phyloP scores from a whole-genome alignment of 2,329 filamentous ascomycete species.

The Colletotrichum truncatum region DNA sequence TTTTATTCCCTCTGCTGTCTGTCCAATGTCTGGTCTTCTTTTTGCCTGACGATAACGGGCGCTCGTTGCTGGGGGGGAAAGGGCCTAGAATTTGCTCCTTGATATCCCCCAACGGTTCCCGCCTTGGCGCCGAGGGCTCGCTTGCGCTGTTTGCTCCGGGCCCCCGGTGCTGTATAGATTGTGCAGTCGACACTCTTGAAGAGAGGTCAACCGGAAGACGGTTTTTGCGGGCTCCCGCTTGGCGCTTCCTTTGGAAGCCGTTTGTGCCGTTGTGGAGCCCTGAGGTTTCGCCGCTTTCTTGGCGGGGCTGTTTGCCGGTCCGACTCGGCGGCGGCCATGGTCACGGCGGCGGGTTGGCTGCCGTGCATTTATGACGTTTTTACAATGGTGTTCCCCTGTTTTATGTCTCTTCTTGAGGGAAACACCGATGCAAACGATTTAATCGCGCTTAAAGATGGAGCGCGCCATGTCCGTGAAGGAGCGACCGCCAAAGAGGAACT shows the following conservation, averaged over 20 bases:
- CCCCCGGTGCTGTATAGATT: no score
- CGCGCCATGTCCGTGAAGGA: conserved; percentile 54
- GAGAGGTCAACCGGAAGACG: background rate
- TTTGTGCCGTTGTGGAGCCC: background rate
- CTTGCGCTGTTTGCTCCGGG: no score
- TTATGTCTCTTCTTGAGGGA: background rate
- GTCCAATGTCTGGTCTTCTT: background rate
- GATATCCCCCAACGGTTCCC: no score
- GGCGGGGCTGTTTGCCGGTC: conserved; percentile 17
- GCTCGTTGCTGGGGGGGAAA: background rate
- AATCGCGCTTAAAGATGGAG: conserved; percentile 44
- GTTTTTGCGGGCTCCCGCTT: conserved; percentile 11
- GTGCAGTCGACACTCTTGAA: background rate
- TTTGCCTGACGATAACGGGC: background rate
- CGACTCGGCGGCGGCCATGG: conserved; percentile 9
- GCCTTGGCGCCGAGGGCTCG: no score
- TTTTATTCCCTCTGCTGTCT: background rate
- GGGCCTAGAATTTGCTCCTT: no score
- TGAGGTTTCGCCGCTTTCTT: background rate
- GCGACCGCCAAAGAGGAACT: conserved; percentile 61
- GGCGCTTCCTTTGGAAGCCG: conserved; percentile 1
- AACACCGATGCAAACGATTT: background rate
- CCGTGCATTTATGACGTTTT: background rate
- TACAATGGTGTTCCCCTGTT: background rate
- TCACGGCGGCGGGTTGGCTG: background rate